Base-by-base conservation (phyloP, 1,284 basidiomycete species). In the Melampsora larici-populina region DNA sequence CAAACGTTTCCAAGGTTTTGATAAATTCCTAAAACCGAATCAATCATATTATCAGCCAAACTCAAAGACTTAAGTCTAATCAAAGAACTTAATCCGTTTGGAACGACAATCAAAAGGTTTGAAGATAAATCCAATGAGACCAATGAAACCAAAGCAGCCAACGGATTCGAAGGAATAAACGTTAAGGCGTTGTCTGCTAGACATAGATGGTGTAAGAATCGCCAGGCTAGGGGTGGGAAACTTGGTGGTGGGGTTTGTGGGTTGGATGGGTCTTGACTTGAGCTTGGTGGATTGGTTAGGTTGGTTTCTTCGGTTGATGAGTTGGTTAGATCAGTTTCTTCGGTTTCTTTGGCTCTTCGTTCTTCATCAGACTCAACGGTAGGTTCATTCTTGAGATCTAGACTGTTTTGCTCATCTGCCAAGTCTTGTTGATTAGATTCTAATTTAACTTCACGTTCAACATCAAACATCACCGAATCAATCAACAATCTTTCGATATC, bases 41-140 rank as follows among this genome's bases (percentile, higher is more conserved):
- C 94, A 80, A 99, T 94, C 88, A 98, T 91, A 86, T 99, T 98
- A 84, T 94, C 91, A 21, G 91, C 88, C 24, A 99, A 88, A 84
- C 97, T 96, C 81, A 99, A 90, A 43, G 91, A 92, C 63, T 88
- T 85, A 66, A 98, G 91, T 79, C 89, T 90, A 81, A 90, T 89
- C 9, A 97, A 88, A 0, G 86, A 83, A 6, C 89, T 88, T 24
- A 98, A 87, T 17, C 90, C 89, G 2, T 90, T 85, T 0, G 93
- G 94, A 21, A 86, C 83, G 1, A 83, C 79, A 62, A 84, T 84
- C 77, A 86, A 82, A 15, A 86, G 80, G 78, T 86, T 86, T 5
- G 82, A 83, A 1, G 84, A 85, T 17, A 86, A 80, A 80, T 85
- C 85, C 67, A 86, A 81, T 26, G 82, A 79, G 26, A 81, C 82